Base-by-base conservation (phyloP, 768 basidiomycete species). In the Boletellus emodensis region DNA sequence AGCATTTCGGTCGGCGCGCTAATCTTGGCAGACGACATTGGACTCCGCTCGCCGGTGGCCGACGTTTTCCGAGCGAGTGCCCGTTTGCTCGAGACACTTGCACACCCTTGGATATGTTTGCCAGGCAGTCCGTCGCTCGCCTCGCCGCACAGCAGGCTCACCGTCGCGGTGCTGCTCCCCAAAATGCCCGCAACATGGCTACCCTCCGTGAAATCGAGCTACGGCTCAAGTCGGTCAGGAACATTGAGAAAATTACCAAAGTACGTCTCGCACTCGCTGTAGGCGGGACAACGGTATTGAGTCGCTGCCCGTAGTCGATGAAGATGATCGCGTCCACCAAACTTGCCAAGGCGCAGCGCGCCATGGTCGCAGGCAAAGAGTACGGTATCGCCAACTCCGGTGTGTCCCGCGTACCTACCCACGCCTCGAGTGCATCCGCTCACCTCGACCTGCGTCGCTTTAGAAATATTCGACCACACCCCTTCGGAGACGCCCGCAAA, bases 231-330 rank as follows among this genome's bases (percentile, higher is more conserved):
- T 96, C 93, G 41, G 95, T 97, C 65, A 80, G 81, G 71, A 96
- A 96, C 77, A 95, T 95, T 69, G 92, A 96, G 82, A 98, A 98
- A 89, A 97, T 99, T 77, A 97, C 95, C 54, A 95, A 96, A 79
- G 94, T 92, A 57, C 57, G 80, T 30, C 30, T 30, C 30, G 60
- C 53, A 43, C 32, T 26, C 34, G 45, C 48, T 18, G 30, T 20
- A 30, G 18, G 17, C 40, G 38, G 9, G 12, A 1, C 30, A 14
- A 18, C 15, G 44, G 40, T 26, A 43, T 48, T 55, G 43, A 42
- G 53, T 40, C 8, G 42, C 14, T 51, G 48, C 36, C 15, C 33
- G 13, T 63, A 94, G 89, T 92, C 93, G 44, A 95, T 96, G 92
- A 95, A 96, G 81, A 94, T 99, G 83, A 95, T 97, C 79, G 95